Base-by-base conservation (phyloP, 169 alveolate species). In the Eimeria necatrix region DNA sequence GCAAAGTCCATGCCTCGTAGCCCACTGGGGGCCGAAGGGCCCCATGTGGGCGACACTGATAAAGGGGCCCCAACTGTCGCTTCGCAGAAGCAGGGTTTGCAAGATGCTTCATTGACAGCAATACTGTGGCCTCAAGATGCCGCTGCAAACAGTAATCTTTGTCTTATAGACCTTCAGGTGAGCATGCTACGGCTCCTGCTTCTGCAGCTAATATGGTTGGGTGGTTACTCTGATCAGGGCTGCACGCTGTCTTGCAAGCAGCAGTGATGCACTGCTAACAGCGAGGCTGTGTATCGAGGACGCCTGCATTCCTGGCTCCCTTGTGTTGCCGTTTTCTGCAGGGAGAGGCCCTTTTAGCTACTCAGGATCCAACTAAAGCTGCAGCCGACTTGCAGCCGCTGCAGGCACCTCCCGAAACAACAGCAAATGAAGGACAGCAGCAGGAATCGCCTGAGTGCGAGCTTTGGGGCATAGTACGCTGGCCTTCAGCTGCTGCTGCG, bases 401-500 rank as follows among this genome's bases (percentile, higher is more conserved):
- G 32, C 89, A 80, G 70, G 49, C 6, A 3, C 5, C 71, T 14
- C 52, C 41, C 41, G 89, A 48, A 8, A 18, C 71, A 80, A 71
- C 26, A 80, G 85, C 26, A 8, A 16, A 80, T 22, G 5, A 76
- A 5, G 60, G 18, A 59, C 86, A 48, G 51, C 89, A 80, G 89
- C 70, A 80, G 89, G 14, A 78, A 64, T 48, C 41, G 88, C 88
- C 32, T 46, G 76, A 74, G 32, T 83, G 60, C 18, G 91, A 83
- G 41, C 41, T 83, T 2, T 83, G 91, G 91, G 91, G 91, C 9
- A 4, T 83, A 14, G 48, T 83, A 14, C 91, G 24, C 20, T 83
- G 91, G 91, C 91, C 91, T 3, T 83, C 91, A 26, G 91, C 91
- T 53, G 91, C 91, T 53, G 91, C 91, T 26, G 91, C 91, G 22